phyloP scores from a whole-genome alignment of 805 yeast genomes.

The Myxozyma vanderwaltii region DNA sequence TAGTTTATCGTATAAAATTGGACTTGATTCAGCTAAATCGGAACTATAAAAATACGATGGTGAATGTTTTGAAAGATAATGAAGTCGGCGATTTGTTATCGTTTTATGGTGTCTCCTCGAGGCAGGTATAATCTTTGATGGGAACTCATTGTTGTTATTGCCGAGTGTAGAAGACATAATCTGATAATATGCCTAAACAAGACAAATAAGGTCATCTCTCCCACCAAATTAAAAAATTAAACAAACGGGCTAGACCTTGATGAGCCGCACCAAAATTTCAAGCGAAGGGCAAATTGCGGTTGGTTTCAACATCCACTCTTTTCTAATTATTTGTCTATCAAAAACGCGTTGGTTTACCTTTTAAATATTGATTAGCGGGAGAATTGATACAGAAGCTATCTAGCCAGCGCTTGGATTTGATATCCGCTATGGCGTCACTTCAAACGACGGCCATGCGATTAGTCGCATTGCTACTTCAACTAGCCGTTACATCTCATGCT shows the following conservation, averaged over 20 bases:
- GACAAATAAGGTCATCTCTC: too few species aligned
- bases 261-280: too few species aligned
- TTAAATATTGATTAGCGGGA: too few species aligned
- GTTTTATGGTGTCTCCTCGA: slow-evolving; percentile 7
- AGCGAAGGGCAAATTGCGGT: too few species aligned
- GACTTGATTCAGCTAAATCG: slow-evolving; percentile 24
- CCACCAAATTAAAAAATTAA: too few species aligned
- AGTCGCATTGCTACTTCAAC: slow-evolving; percentile 15
- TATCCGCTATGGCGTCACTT: slow-evolving; percentile 8
- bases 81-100: slow-evolving; percentile 23
- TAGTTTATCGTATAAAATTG: slow-evolving; percentile 18
- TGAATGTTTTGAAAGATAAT: slow-evolving; percentile 17
- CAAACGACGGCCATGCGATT: slow-evolving; percentile 2
- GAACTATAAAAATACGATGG: slow-evolving; percentile 13
- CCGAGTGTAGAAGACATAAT: background rate
- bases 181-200: too few species aligned
- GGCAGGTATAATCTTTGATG: slow-evolving; percentile 1
- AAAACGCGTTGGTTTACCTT: too few species aligned
- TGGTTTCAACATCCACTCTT: too few species aligned
- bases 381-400: too few species aligned
- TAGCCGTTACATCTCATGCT: slow-evolving; percentile 9
- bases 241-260: too few species aligned
- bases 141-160: background rate
- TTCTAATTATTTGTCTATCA: too few species aligned
- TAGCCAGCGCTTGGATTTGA: too few species aligned